phyloP scores from a whole-genome alignment of 345 rosid genomes.

The Conringia planisiliqua region DNA sequence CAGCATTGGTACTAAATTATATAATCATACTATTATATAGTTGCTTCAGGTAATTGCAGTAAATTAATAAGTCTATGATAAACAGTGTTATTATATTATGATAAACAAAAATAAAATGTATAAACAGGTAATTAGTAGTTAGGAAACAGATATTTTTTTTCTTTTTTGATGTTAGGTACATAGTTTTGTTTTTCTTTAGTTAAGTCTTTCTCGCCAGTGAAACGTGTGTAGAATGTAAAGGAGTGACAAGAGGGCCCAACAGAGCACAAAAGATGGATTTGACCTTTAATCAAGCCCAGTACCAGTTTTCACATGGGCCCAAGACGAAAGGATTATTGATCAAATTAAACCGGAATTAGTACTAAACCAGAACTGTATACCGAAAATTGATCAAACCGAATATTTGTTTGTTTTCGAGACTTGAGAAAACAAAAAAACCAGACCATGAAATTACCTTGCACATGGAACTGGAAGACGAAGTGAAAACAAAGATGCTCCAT shows the following conservation, averaged over 20 bases:
- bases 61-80: neutral
- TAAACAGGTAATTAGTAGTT: neutral
- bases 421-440: neutral
- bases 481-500: constrained; percentile 13
- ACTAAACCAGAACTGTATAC: neutral
- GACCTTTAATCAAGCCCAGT: neutral
- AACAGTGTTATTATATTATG: neutral
- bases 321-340: neutral
- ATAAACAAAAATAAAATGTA: neutral
- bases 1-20: neutral
- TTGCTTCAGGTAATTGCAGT: neutral
- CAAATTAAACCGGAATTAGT: neutral
- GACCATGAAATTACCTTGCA: constrained; percentile 15
- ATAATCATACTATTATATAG: neutral
- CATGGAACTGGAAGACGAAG: constrained; percentile 12
- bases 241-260: constrained; percentile 7
- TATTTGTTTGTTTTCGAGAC: neutral
- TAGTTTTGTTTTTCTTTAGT: neutral
- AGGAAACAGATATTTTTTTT: neutral
- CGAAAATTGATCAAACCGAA: neutral
- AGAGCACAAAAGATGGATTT: neutral
- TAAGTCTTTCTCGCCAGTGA: neutral
- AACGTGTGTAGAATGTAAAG: neutral
- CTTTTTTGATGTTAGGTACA: neutral
- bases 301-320: neutral